Percentiles rank a stretch among this genome's conserved stretches.
phyloP scores from a whole-genome alignment of 495 filamentous ascomycete genomes.

The Hapsidospora chrysogenum region DNA sequence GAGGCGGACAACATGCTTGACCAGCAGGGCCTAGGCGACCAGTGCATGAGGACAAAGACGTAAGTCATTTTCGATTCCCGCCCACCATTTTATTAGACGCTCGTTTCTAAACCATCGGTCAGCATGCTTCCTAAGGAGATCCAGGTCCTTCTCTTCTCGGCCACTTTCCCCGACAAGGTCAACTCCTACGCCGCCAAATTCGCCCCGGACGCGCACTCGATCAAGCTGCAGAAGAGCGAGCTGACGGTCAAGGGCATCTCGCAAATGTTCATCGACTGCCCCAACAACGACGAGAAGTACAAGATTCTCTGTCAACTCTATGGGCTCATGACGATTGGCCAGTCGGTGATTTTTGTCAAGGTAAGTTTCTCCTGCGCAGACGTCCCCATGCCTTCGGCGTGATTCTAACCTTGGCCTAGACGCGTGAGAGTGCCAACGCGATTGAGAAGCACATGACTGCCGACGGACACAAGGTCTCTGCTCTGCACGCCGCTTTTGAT shows the following conservation, averaged over 20 bases:
- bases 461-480: constrained; percentile 83
- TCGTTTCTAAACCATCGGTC: constrained; percentile 8
- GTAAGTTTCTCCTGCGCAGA: constrained; percentile 28
- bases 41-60: constrained; percentile 78
- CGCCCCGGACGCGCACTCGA: constrained; percentile 70
- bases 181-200: constrained; percentile 62
- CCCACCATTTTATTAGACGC: not conserved
- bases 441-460: constrained; percentile 73
- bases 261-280: constrained; percentile 90
- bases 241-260: constrained; percentile 94
- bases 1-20: constrained; percentile 96
- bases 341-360: constrained; percentile 94
- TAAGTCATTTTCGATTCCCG: constrained; percentile 22
- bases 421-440: constrained; percentile 58
- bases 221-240: constrained; percentile 77
- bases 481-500: constrained; percentile 72
- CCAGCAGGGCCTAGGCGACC: constrained; percentile 83
- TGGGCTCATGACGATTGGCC: constrained; percentile 84
- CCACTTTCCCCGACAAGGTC: constrained; percentile 82
- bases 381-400: not conserved
- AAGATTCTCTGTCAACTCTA: constrained; percentile 78
- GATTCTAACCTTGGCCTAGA: constrained; percentile 30
- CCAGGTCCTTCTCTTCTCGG: constrained; percentile 88
- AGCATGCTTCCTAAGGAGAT: constrained; percentile 53
- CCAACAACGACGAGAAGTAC: constrained; percentile 68